phyloP scores from a whole-genome alignment of 176 grass and related monocot genomes.

The Carex littledalei region DNA sequence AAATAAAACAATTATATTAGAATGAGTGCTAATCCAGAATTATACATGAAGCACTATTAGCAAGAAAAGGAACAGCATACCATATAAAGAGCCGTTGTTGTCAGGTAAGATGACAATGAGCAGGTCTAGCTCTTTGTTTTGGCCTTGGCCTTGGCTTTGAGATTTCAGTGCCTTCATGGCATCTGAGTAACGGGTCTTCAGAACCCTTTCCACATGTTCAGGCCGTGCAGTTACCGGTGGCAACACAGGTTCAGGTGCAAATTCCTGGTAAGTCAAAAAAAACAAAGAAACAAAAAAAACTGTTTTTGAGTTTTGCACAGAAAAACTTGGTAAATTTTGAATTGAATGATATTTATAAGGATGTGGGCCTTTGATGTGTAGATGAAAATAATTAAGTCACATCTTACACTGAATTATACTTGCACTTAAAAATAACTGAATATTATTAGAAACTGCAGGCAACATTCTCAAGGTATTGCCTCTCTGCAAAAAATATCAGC shows the following conservation, averaged over 20 bases:
- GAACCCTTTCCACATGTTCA: constrained; percentile 71
- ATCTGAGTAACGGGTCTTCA: constrained; percentile 72
- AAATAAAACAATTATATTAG: neutral
- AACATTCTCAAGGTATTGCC: neutral
- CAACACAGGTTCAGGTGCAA: constrained; percentile 62
- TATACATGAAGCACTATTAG: neutral
- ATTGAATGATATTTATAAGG: neutral
- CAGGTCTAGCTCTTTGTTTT: constrained; percentile 67
- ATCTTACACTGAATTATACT: neutral
- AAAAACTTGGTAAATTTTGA: neutral
- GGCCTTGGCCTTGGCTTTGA: constrained; percentile 43
- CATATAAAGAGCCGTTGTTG: constrained; percentile 81
- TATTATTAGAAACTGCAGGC: neutral
- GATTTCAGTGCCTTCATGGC: constrained; percentile 60
- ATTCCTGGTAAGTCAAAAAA: constrained; percentile 37
- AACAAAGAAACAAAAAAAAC: neutral
- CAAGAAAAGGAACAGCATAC: constrained; percentile 28
- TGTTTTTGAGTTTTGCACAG: neutral
- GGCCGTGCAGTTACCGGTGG: constrained; percentile 58
- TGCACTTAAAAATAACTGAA: neutral
- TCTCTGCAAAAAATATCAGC: neutral
- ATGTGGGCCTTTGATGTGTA: neutral
- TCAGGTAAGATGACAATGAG: constrained; percentile 85
- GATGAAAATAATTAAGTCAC: neutral
- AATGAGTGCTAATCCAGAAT: neutral